Evolutionary conservation across 2,329 filamentous ascomycete species (phyloP), one percentile per base, ranked within the genome.

Genomic region (Salinomyces thailandicus): DNA sequence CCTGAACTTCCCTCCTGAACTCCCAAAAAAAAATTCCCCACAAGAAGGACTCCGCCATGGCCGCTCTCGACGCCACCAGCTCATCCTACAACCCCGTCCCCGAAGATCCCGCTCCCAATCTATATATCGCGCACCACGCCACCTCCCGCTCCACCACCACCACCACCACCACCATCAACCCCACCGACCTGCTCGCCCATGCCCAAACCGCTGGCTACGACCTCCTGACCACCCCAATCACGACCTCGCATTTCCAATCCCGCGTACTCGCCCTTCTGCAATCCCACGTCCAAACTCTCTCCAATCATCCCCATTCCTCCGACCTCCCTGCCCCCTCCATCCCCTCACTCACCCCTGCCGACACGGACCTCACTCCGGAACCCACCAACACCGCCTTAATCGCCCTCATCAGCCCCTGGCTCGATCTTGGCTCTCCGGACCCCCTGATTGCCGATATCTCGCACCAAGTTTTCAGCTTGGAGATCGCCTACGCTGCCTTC

Each of bases 401-500:
- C 33, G 84, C 78, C 11, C 79, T 81, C 39, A 77, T 77, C n/a
- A 94, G 86, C 59, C 75, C 85, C 5, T 96, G 89, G 89, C 89
- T 94, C 47, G 87, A 96, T 55, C 66, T 96, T 9, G 81, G 79
- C 51, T 93, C 87, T 2, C 64, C 77, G 1, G 81, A 95, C 58
- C 83, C 86, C 5, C 62, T 89, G 44, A 79, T 96, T 44, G 78
- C 85, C 5, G 84, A 83, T 57, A 72, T 96, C 40, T 95, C 89
- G 22, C 77, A 84, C 30, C 89, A 95, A 62, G 82, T 93, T 5
- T 68, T 98, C 45, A 86, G 86, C 56, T 71, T 94, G 26, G 91
- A 98, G 58, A 73, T 96, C 32, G 83, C 85, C 33, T 98, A 95
- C 62, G 91, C 93, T 45, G 87, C 85, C 44, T 98, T 96, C 62